These are phyloP conservation scores for Haematococcus lacustris DNA, from an alignment of 139 green algal genomes.

Conservation along the genomic window DNA sequence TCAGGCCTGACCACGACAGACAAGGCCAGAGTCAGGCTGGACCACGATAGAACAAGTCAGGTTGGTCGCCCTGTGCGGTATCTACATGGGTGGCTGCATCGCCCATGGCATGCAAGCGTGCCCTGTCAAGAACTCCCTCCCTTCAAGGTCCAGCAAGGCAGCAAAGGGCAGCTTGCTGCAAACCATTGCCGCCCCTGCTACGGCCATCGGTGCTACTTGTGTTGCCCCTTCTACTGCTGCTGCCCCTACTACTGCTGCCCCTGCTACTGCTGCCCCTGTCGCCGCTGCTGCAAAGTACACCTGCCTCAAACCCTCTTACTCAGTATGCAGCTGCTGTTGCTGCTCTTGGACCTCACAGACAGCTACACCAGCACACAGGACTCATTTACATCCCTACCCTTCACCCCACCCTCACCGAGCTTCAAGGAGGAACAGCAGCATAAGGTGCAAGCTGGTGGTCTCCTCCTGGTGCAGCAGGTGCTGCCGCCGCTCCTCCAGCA, in stretches of 20 bases:
- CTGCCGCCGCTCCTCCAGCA: conserved; percentile 38
- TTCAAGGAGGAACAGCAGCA: conserved; percentile 72
- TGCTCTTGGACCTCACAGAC: neutral
- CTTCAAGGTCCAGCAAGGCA: neutral
- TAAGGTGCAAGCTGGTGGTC: conserved; percentile 52
- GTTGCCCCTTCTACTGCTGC: too few relatives aligned
- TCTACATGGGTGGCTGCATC: too few relatives aligned
- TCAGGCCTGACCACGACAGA: too few relatives aligned
- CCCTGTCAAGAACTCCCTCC: too few relatives aligned
- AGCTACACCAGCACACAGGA: too few relatives aligned
- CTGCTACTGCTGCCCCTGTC: neutral
- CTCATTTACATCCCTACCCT: neutral
- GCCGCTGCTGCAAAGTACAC: neutral
- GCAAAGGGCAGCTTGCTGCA: neutral
- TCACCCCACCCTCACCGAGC: conserved; percentile 30
- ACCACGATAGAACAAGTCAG: too few relatives aligned
- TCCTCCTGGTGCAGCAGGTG: conserved; percentile 43
- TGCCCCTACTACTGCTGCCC: neutral
- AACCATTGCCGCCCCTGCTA: neutral
- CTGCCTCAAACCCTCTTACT: neutral
- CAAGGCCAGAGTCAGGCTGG: too few relatives aligned
- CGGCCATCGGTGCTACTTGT: neutral
- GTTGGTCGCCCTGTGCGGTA: too few relatives aligned
- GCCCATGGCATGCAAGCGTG: too few relatives aligned
- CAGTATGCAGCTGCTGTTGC: neutral